Evolutionary conservation across 768 basidiomycete genomes (phyloP), one percentile per base, ranked within the genome.

Genomic region (Lactarius sanguifluus): DNA sequence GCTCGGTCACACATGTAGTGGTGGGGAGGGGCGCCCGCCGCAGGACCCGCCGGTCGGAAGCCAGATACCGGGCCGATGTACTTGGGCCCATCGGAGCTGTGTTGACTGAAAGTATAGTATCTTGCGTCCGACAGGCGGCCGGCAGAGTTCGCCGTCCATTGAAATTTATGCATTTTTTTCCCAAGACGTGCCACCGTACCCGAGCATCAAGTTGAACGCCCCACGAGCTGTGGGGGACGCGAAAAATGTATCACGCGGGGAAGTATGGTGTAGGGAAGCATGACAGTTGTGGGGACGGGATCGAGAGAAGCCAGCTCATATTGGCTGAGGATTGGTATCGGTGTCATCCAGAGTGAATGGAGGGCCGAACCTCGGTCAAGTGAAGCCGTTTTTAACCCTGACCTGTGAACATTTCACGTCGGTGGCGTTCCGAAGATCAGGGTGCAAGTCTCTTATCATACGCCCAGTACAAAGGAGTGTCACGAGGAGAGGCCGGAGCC

Each of bases 331-430:
- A 12, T 30, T 38, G 52, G 41, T 62, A 40, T 40, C 61, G 61
- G 61, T 55, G 52, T 41, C 9, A 56, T 30, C 23, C 23, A 23
- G 45, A 30, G 25, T 50, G 32, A 47, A 61, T 61, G 45, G 32
- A 38, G 23, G 23, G 12, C 50, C 60, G 60, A 52, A n/a, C 18
- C 8, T 57, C 62, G 62, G 62, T 36, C 62, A 45, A 63, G 3
- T n/a, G 41, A 63, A 63, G 62, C 62, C 62, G 62, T 32, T 25
- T 52, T 50, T n/a, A 25, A 34, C 25, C 34, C 50, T 20, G 47
- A 23, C 34, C 30, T 25, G 47, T 38, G 47, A 61, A 36, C 30
- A 25, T 52, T 50, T 25, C 23, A n/a, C 38, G 45, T 3, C n/a
- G 20, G 60, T 61, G 60, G 60, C 60, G 60, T 52, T 20, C 12